Evolutionary conservation across 768 basidiomycete genomes (phyloP).

Genomic region (Boletus subcaerulescens): DNA sequence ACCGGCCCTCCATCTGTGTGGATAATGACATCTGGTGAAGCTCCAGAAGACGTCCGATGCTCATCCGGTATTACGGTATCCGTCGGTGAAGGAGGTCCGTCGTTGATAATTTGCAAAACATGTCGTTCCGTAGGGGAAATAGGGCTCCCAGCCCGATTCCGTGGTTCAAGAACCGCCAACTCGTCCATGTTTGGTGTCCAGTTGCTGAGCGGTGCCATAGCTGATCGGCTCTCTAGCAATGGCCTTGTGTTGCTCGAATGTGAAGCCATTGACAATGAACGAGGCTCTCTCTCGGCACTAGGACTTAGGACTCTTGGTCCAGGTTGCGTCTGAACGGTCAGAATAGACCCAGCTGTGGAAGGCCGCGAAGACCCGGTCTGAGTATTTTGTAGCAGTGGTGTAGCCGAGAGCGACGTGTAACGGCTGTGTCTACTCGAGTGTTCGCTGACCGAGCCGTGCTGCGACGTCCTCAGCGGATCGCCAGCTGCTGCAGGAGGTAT

Average conservation of each 20-base stretch:
- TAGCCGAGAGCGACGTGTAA: slow-evolving; percentile 25
- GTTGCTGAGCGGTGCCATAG: not conserved
- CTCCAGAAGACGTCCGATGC: not conserved
- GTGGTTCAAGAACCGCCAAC: slow-evolving; percentile 13
- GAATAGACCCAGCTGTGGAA: slow-evolving; percentile 43
- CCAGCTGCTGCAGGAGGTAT: slow-evolving; percentile 27
- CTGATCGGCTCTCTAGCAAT: not conserved
- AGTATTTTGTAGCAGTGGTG: slow-evolving; percentile 21
- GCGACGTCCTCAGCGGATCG: slow-evolving; percentile 35
- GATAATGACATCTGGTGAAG: slow-evolving; percentile 16
- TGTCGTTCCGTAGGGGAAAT: slow-evolving; percentile 20
- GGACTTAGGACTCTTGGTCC: slow-evolving; percentile 7
- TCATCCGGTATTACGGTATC: slow-evolving; percentile 1
- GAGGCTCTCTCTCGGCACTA: slow-evolving; percentile 8
- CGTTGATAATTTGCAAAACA: slow-evolving; percentile 28
- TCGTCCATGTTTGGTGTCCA: slow-evolving; percentile 24
- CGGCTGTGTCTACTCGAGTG: slow-evolving; percentile 21
- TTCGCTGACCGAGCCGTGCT: slow-evolving; percentile 21
- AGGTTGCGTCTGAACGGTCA: slow-evolving; percentile 28
- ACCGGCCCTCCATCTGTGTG: slow-evolving; percentile 28
- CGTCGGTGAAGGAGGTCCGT: slow-evolving; percentile 21
- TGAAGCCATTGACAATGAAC: slow-evolving; percentile 23
- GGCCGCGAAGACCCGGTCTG: slow-evolving; percentile 34
- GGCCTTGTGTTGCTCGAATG: slow-evolving; percentile 11
- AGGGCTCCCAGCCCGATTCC: slow-evolving; percentile 22